Evolutionary conservation across 371 early-diverging fungal species (phyloP).

Genomic region (Chytridiales sp.): DNA sequence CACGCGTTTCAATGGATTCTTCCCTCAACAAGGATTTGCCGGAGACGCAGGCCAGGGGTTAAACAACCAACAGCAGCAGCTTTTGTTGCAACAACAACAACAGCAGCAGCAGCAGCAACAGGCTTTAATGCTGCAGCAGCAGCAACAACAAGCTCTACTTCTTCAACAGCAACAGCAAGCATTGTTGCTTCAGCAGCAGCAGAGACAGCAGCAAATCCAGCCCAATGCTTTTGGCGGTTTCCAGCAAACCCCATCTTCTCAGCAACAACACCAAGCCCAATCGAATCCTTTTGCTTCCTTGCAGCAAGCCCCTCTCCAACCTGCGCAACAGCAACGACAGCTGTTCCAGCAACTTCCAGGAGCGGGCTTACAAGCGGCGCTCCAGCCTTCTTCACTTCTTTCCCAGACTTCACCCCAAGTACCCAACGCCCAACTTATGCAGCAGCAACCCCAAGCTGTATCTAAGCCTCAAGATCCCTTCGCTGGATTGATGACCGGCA

Average conservation of each 20-base stretch:
- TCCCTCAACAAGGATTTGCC: neutral
- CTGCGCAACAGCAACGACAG: slow-evolving; percentile 5
- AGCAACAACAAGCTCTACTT: slow-evolving; percentile 11
- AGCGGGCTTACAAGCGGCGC: neutral
- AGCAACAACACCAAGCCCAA: neutral
- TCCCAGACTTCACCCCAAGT: neutral
- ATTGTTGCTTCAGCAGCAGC: slow-evolving; percentile 1
- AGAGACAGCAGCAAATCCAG: neutral
- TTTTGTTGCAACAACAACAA: neutral
- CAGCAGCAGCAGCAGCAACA: slow-evolving; percentile 9
- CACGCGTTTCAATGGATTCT: slow-evolving; percentile 16
- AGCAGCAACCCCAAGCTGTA: slow-evolving; percentile 23
- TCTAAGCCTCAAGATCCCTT: slow-evolving; percentile 7
- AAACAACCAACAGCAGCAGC: slow-evolving; percentile 26
- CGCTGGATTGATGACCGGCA: neutral
- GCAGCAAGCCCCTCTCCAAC: neutral
- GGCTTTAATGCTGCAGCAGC: slow-evolving; percentile 32
- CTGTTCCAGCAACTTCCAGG: slow-evolving; percentile 5
- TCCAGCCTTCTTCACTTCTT: neutral
- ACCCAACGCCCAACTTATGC: neutral
- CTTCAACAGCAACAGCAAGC: slow-evolving; percentile 14
- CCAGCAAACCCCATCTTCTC: slow-evolving; percentile 13
- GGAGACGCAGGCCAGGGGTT: neutral
- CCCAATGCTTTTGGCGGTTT: neutral
- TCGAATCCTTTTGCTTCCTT: neutral